Evolutionary conservation across 75 land plant species (phyloP).

Genomic region (Cunninghamia lanceolata): DNA sequence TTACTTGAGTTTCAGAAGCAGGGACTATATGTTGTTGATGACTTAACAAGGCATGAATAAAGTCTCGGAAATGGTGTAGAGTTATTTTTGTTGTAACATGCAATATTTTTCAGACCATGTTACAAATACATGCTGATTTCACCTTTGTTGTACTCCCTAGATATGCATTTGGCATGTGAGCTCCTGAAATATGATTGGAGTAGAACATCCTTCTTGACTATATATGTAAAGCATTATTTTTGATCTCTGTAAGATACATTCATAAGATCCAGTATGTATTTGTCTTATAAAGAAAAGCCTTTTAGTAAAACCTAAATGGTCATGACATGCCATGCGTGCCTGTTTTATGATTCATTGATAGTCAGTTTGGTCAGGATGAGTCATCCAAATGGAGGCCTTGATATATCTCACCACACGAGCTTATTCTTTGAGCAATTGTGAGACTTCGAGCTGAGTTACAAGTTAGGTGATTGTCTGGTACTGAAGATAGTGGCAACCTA

Average conservation of each 20-base stretch:
- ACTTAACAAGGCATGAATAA: background rate
- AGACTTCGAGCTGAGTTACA: background rate
- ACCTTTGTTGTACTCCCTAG: background rate
- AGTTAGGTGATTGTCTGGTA: background rate
- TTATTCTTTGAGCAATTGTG: background rate
- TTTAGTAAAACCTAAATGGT: background rate
- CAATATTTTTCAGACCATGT: background rate
- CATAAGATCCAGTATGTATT: background rate
- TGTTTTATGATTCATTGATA: background rate
- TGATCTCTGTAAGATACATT: background rate
- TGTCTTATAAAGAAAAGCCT: background rate
- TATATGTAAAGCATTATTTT: background rate
- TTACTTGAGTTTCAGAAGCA: background rate
- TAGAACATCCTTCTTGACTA: background rate
- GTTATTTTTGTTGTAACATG: background rate
- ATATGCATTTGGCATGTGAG: background rate
- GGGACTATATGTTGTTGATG: background rate
- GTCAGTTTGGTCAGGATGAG: background rate
- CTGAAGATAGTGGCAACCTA: background rate
- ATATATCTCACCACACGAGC: background rate
- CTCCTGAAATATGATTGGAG: background rate
- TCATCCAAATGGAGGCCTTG: background rate
- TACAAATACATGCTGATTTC: background rate
- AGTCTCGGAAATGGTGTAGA: background rate
- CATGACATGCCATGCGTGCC: background rate